These are phyloP conservation scores for Astrothelium macrocarpum DNA, from an alignment of 495 filamentous ascomycete genomes.

Conservation along the genomic window DNA sequence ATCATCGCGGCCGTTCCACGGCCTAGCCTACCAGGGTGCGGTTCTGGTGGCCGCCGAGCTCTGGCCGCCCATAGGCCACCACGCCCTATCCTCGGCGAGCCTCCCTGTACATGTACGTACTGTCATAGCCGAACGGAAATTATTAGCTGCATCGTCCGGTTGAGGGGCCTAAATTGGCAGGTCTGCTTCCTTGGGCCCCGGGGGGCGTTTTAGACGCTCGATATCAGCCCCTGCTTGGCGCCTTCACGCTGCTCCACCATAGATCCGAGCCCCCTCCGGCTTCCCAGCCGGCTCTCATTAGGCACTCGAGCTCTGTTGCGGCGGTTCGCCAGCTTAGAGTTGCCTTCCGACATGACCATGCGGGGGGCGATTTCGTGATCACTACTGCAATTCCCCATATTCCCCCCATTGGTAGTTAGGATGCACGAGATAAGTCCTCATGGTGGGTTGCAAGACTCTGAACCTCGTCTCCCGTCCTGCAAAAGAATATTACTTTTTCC, in stretches of 20 bases:
- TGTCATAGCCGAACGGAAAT: conserved; percentile 2
- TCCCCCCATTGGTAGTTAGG: not conserved
- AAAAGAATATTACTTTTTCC: not conserved
- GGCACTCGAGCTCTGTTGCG: not conserved
- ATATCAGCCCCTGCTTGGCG: conserved; percentile 1
- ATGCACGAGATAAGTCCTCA: not conserved
- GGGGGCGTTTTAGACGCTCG: not conserved
- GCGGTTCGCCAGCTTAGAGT: not conserved
- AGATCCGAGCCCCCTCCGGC: not conserved
- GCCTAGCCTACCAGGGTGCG: not conserved
- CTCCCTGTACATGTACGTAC: conserved; percentile 4
- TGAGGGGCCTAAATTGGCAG: conserved; percentile 1
- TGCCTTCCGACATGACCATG: not conserved
- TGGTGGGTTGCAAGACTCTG: not conserved
- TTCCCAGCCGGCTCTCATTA: not conserved
- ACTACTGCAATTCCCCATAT: not conserved
- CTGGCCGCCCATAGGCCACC: not conserved
- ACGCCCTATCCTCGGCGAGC: not conserved
- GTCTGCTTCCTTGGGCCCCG: not conserved
- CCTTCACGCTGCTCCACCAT: conserved; percentile 1
- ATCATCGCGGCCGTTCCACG: not conserved
- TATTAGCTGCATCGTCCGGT: conserved; percentile 5
- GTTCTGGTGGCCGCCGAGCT: not conserved
- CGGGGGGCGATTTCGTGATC: not conserved
- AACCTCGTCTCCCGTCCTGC: not conserved